phyloP scores from a whole-genome alignment of 2,329 filamentous ascomycete species.

The Alternaria viburni region DNA sequence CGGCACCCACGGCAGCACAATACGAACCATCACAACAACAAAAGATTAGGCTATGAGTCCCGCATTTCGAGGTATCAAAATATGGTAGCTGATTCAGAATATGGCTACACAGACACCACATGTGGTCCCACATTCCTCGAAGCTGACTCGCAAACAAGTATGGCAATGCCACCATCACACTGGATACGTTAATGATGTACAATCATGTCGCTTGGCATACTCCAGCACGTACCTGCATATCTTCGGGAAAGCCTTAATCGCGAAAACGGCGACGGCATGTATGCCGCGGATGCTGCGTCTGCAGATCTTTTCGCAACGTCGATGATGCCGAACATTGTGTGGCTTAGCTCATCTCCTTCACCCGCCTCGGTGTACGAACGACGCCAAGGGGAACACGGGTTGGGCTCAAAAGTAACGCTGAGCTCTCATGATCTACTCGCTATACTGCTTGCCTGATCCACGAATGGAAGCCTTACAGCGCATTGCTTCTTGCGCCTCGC shows the following conservation, averaged over 20 bases:
- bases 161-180: neutral
- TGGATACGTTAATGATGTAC: neutral
- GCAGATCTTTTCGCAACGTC: neutral
- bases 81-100: neutral
- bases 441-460: neutral
- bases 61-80: neutral
- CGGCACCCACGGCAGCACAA: neutral
- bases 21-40: neutral
- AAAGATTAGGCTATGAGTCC: neutral
- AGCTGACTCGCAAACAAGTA: neutral
- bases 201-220: neutral
- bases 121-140: neutral
- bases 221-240: neutral
- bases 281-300: neutral
- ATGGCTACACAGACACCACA: neutral
- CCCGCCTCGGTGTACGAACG: neutral
- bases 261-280: neutral
- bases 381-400: neutral
- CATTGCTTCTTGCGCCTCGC: neutral
- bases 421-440: neutral
- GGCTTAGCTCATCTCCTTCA: neutral
- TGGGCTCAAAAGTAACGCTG: neutral
- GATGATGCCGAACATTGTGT: neutral
- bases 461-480: neutral
- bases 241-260: neutral